Base-by-base conservation (phyloP, 1,139 yeast genomes). In the Arxiozyma bovina region DNA sequence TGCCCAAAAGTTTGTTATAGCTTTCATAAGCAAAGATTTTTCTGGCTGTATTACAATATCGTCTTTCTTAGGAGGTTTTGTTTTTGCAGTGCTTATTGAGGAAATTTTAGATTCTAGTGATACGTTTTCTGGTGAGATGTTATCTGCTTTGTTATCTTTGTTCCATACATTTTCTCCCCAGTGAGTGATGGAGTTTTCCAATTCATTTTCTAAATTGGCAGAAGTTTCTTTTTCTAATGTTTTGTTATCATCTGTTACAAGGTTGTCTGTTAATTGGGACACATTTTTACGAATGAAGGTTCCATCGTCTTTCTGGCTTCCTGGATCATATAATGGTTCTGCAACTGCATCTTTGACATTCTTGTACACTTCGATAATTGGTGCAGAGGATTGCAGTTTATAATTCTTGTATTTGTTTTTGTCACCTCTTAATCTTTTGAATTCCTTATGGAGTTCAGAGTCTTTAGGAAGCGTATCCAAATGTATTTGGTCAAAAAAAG, bases 1-100 rank as follows among this genome's bases (percentile, higher is more conserved):
- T 0, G 97, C 98, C 99, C 99, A 93, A 70, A 93, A 91, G 63
- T 85, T 89, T 0, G 96, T 82, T 55, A 94, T 74, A 0, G 96
- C 83, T 63, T 88, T 89, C 72, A 94, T 79, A 41, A 94, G 70
- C 0, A 96, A 85, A 41, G 83, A 80, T 61, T 81, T 81, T 64
- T 89, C 97, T 2, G 88, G 72, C 54, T 71, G 75, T 17, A 71
- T 72, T 17, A 50, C 60, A 3, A 58, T 50, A 2, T 57, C 50
- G 9, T 61, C 64, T 40, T 60, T 64, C 48, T 59, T 61, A 50
- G 64, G 68, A 63, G 58, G 61, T 20, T 57, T 60, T 12, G 62
- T 56, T 4, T 61, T 51, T 1, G 64, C 61, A 18, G 58, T 59
- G 6, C 58, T 58, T 2, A 63, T 62, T 11, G 62, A 62, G 18